A percentile compares a stretch with the other conserved stretches of the same genome.
Evolutionary conservation across 805 yeast species (phyloP).

Genomic region (Priceomyces melissophilus): DNA sequence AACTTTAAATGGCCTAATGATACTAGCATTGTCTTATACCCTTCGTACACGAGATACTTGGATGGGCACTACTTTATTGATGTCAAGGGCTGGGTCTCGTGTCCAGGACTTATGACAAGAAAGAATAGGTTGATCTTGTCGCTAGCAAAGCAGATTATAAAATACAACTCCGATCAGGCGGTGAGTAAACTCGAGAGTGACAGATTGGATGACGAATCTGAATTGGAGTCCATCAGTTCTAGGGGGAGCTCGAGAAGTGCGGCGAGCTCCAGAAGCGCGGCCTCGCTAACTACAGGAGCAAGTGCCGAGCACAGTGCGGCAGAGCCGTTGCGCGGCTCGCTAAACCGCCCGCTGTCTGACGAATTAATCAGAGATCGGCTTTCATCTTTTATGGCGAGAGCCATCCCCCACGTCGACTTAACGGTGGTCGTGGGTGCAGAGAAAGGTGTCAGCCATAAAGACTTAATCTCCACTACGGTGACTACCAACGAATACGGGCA

Average conservation of each 20-base stretch:
- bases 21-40: conserved; percentile 52
- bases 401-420: conserved; percentile 56
- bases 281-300: conserved; percentile 5
- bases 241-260: too few relatives aligned
- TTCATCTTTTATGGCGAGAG: conserved; percentile 65
- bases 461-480: conserved; percentile 25
- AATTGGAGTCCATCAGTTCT: conserved; percentile 18
- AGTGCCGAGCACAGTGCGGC: conserved; percentile 1
- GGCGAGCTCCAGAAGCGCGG: background rate
- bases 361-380: conserved; percentile 60
- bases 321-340: background rate
- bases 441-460: conserved; percentile 22
- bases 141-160: conserved; percentile 64
- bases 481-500: conserved; percentile 67
- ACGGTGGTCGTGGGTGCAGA: conserved; percentile 55
- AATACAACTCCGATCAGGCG: conserved; percentile 29
- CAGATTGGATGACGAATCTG: conserved; percentile 25
- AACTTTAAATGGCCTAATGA: conserved; percentile 47
- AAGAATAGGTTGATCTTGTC: conserved; percentile 69
- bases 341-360: conserved; percentile 26
- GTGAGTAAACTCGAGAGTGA: conserved; percentile 25
- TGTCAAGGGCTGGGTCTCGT: conserved; percentile 68
- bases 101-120: conserved; percentile 68
- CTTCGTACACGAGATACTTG: conserved; percentile 32
- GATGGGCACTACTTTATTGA: conserved; percentile 41